Base-by-base conservation (phyloP, 495 filamentous ascomycete genomes). In the Lepraria neglecta region DNA sequence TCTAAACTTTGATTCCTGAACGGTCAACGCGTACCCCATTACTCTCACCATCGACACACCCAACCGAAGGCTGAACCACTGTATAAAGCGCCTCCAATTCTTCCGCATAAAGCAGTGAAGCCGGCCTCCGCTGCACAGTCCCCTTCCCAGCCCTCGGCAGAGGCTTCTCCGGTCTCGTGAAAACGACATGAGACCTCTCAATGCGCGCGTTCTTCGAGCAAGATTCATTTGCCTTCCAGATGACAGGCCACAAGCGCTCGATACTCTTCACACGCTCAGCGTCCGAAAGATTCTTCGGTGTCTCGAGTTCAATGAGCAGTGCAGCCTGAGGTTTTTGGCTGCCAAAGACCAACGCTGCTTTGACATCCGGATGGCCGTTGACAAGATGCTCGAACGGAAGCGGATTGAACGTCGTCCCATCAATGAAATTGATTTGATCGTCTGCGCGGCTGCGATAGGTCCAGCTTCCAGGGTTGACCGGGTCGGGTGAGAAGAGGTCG, bases 401-500 rank as follows among this genome's bases (percentile, higher is more conserved):
- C 0, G 75, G 75, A 59, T 77, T 76, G 19, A 72, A 72, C 61
- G 75, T 78, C 47, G 76, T 72, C 0, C 76, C 77, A 40, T 72
- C 75, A 0, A 66, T 58, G 12, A 80, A 72, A 30, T 75, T 70
- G 35, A 78, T 72, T 0, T 76, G 63, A 59, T 80, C 77, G 51
- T 78, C 75, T 6, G 44, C 28, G 3, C 77, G 70, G 3, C 68
- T 68, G n/a, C 52, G 48, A 15, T 63, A 72, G 14, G 64, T 59
- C 75, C 75, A 77, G 1, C 69, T 58, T 30, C 70, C 50, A 4
- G 67, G 24, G 12, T 71, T 71, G 3, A 53, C 62, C 0, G 71
- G 69, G 44, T 71, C 63, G 55, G 69, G 74, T 40, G 71, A 68
- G 65, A 77, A 85, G 31, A 87, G 69, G 65, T 87, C 84, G 38